Evolutionary conservation across 176 grass and related monocot species (phyloP).

Genomic region (Oryza brachyantha): DNA sequence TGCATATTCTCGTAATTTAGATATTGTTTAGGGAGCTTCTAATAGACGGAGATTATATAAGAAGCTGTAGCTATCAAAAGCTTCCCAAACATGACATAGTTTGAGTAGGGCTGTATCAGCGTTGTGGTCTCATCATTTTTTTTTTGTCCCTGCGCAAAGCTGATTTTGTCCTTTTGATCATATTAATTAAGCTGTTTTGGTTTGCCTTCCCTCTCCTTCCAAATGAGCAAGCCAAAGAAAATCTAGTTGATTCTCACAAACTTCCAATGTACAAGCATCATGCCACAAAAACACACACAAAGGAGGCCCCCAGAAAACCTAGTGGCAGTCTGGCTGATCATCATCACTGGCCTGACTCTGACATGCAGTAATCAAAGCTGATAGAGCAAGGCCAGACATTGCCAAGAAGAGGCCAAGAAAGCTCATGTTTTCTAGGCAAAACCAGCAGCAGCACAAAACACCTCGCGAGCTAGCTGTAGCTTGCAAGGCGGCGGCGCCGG

Average conservation of each 20-base stretch:
- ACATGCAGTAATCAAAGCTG: constrained; percentile 7
- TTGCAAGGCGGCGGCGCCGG: too few species aligned
- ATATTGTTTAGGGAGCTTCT: too few species aligned
- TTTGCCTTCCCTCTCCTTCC: neutral
- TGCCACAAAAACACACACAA: constrained; percentile 23
- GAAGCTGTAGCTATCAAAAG: too few species aligned
- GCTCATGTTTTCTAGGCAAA: neutral
- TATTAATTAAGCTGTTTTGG: neutral
- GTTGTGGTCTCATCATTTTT: too few species aligned
- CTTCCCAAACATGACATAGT: too few species aligned
- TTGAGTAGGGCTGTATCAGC: too few species aligned
- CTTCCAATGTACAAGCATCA: constrained; percentile 24
- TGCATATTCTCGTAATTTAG: too few species aligned
- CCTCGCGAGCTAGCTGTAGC: neutral
- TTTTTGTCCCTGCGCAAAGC: too few species aligned
- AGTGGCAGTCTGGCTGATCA: neutral
- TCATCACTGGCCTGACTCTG: neutral
- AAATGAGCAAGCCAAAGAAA: constrained; percentile 5
- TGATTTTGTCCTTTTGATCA: too few species aligned
- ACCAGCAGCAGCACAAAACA: neutral
- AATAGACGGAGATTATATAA: too few species aligned
- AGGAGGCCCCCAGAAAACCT: constrained; percentile 14
- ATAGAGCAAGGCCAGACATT: neutral
- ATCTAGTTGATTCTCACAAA: neutral
- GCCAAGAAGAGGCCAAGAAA: neutral